These are phyloP conservation scores for Magnusiomyces paraingens DNA, from an alignment of 1,139 yeast species.

Conservation along the genomic window DNA sequence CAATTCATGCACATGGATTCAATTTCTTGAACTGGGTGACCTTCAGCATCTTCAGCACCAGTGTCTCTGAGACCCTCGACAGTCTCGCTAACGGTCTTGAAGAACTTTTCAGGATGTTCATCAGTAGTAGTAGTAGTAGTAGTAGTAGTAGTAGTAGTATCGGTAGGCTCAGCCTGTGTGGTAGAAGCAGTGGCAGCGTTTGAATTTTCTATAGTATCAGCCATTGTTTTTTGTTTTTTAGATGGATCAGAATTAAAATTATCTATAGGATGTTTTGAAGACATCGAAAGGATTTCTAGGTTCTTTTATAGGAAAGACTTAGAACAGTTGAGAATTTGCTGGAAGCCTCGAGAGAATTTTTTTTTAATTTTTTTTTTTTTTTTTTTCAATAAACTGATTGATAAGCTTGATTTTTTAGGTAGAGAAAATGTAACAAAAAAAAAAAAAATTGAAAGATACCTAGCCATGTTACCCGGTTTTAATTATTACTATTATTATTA, in stretches of 20 bases:
- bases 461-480: too few relatives aligned
- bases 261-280: not conserved
- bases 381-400: too few relatives aligned
- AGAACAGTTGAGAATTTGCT: not conserved
- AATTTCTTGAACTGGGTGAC: conserved; percentile 94
- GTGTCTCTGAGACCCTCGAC: conserved; percentile 29
- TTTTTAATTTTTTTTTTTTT: too few relatives aligned
- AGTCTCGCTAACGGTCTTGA: conserved; percentile 25
- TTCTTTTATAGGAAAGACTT: not conserved
- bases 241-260: not conserved
- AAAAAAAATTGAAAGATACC: too few relatives aligned
- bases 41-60: conserved; percentile 65
- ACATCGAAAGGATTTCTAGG: not conserved
- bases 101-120: conserved; percentile 9
- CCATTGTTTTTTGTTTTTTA: conserved; percentile 4
- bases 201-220: not conserved
- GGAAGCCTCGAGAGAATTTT: not conserved
- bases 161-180: too few relatives aligned
- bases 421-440: too few relatives aligned
- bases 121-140: not conserved
- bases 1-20: conserved; percentile 97
- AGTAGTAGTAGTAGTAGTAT: not conserved
- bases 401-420: too few relatives aligned
- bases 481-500: too few relatives aligned
- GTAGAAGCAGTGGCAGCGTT: not conserved